Evolutionary conservation across 1,139 yeast species (phyloP), one percentile per base, ranked within the genome.

Genomic region (Yamadazyma siamensis): DNA sequence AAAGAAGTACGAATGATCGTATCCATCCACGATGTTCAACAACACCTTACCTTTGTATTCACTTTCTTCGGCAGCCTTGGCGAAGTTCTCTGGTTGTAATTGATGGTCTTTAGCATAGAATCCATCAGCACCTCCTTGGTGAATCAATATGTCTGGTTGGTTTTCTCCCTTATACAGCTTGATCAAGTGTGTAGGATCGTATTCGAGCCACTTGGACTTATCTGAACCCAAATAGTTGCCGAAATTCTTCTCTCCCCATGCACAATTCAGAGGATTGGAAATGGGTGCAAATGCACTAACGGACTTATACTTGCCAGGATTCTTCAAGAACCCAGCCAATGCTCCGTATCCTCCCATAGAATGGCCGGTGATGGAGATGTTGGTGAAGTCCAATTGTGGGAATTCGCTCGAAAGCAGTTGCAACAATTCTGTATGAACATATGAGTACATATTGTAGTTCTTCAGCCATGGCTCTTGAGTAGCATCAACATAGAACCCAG

Each of bases 321-420:
- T 78, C 43, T 70, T 75, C 34, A 91, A 62, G 54, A 76, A 89
- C 11, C 94, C 80, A 34, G 82, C 65, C 38, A 91, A 61, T 0
- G 98, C 95, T 32, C 98, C 98, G 55, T 75, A 87, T 0, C 98
- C 98, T 29, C 98, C 98, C 97, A 91, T 91, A 2, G 98, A 91
- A 56, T 91, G 97, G 26, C 97, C 97, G 8, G 94, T 80, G 41
- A 91, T 78, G 16, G 91, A 75, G 33, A 80, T 70, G 29, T 74
- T 80, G 20, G 59, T 52, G 34, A 76, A 65, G 52, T 85, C 82
- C 41, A 85, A 63, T 21, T 62, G 56, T 4, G 67, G 47, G 46
- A 70, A 83, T 26, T 72, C 62, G 13, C 50, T 39, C 7, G 65
- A 58, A 41, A 85, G 60, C 32, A 56, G 57, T 5, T 47, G 43